Base-by-base conservation (phyloP, 768 basidiomycete species). In the Vishniacozyma victoriae region DNA sequence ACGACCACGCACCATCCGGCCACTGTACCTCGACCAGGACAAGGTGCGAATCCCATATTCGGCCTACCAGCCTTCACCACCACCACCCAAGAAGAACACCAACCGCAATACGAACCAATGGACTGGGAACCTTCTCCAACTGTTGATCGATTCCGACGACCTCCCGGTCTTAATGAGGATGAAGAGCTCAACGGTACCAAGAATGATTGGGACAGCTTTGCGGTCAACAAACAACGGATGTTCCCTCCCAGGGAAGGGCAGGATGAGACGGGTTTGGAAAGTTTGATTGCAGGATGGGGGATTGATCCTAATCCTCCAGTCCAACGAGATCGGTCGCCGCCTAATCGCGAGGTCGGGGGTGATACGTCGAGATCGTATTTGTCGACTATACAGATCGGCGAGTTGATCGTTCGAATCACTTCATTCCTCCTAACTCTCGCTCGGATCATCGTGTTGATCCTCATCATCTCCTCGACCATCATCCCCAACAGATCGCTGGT, bases 51-150 rank as follows among this genome's bases (percentile, higher is more conserved):
- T 35, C 70, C 70, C 16, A 56, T 69, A 22, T 72, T 72, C 39
- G 71, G 71, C n/a, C n/a, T n/a, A n/a, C 22, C 57, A 69, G 40
- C 48, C 63, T 5, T 66, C 71, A 5, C 49, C 55, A 13, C 24
- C 9, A 33, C n/a, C 29, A 9, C 9, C 29, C n/a, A 9, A 9
- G 29, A n/a, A 33, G 29, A 9, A 33, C 9, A 9, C 29, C 29
- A n/a, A 9, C 29, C n/a, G 29, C 9, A 33, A 33, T 33, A n/a
- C 29, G 66, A 64, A 40, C 39, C 52, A 15, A 72, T 71, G 70
- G 71, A 72, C 24, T 71, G 70, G 71, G 66, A 69, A 39, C 67
- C 68, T 6, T 52, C 56, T 1, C 51, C 47, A 22, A 26, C 45
- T 9, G 19, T 47, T 3, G 37, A 19, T 37, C 26, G 35, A 35